A percentile compares a stretch with the other conserved stretches of the same genome.
Conservation (phyloP, 495 filamentous ascomycete genomes). For the Neurospora discreta region DNA sequence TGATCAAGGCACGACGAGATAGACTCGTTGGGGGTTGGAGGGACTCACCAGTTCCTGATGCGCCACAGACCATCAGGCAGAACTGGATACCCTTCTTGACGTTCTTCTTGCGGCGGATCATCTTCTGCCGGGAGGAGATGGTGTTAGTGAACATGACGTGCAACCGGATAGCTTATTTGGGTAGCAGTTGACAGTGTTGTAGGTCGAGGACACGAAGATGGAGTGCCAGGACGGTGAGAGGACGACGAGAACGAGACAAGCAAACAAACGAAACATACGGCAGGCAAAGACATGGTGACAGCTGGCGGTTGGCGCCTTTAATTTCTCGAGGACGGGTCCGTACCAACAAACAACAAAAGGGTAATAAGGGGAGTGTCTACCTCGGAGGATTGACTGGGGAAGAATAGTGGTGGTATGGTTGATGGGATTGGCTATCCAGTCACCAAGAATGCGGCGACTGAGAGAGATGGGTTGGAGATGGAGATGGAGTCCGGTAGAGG, state of each 20-base stretch:
- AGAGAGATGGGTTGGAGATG: conserved; percentile 1
- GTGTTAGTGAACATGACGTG: conserved; percentile 20
- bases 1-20: background rate
- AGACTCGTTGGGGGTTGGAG: background rate
- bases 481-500: background rate
- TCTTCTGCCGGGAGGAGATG: conserved; percentile 47
- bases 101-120: conserved; percentile 99
- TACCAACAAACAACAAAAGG: background rate
- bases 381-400: conserved; percentile 7
- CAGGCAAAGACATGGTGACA: conserved; percentile 26
- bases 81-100: conserved; percentile 99
- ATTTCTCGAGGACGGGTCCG: background rate
- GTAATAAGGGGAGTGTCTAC: conserved; percentile 12
- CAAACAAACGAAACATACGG: conserved; percentile 20
- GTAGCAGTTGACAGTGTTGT: conserved; percentile 8
- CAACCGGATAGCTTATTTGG: conserved; percentile 4
- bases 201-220: background rate
- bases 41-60: conserved; percentile 85
- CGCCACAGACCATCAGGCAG: conserved; percentile 99
- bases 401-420: conserved; percentile 8
- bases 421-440: conserved; percentile 18
- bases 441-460: conserved; percentile 11
- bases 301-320: conserved; percentile 4
- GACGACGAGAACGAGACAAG: conserved; percentile 5
- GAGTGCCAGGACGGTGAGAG: background rate